These are phyloP conservation scores for Cladosporium colombiae DNA, from an alignment of 2,329 filamentous ascomycete species.

Conservation along the genomic window DNA sequence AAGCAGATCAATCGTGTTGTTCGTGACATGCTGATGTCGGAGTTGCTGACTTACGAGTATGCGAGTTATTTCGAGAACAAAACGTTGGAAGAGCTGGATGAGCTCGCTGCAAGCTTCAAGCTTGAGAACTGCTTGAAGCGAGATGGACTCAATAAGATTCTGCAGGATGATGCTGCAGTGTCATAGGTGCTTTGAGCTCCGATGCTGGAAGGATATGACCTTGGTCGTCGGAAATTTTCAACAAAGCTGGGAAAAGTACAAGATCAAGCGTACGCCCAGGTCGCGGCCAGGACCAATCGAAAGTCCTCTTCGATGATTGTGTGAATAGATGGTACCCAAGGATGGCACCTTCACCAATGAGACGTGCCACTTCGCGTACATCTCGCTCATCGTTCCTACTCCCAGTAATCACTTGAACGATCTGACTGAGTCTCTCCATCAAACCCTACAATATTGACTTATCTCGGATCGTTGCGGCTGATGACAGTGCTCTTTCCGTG, in stretches of 20 bases:
- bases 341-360: neutral
- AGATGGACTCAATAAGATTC: constrained; percentile 52
- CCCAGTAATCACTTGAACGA: neutral
- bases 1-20: constrained; percentile 23
- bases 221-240: neutral
- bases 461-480: neutral
- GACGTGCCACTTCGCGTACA: neutral
- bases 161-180: constrained; percentile 33
- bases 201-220: neutral
- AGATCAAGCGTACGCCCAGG: neutral
- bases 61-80: constrained; percentile 57
- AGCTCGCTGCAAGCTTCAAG: constrained; percentile 53
- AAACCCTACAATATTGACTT: constrained; percentile 2
- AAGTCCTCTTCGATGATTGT: neutral
- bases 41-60: constrained; percentile 51
- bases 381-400: neutral
- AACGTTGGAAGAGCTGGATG: constrained; percentile 55
- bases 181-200: neutral
- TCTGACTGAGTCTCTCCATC: neutral
- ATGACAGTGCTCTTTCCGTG: neutral
- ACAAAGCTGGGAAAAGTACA: constrained; percentile 2
- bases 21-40: constrained; percentile 23
- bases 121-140: constrained; percentile 56
- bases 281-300: neutral
- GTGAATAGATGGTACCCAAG: constrained; percentile 2